Percentiles rank a stretch among this genome's conserved stretches.
These are phyloP conservation scores for Bacidia rubella DNA, from an alignment of 495 filamentous ascomycete species.

Conservation along the genomic window DNA sequence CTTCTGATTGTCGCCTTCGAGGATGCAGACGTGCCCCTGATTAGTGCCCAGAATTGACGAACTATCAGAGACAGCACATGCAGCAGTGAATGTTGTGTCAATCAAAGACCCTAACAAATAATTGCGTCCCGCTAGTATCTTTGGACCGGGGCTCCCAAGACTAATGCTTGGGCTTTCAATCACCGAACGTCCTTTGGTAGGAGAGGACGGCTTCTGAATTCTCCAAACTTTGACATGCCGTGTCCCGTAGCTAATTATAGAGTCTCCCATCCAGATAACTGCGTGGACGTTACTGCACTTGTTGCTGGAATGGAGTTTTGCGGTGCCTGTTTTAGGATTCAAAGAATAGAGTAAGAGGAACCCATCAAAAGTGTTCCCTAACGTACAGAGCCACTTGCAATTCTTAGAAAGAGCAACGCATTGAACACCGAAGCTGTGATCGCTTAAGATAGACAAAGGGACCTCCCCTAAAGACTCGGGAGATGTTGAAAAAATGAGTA, in stretches of 20 bases:
- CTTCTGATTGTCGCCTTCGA: constrained; percentile 65
- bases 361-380: constrained; percentile 81
- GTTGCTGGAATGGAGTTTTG: constrained; percentile 79
- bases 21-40: constrained; percentile 34
- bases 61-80: constrained; percentile 55
- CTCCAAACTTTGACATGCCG: constrained; percentile 92
- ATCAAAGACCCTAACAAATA: constrained; percentile 44
- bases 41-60: constrained; percentile 37
- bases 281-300: constrained; percentile 78
- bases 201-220: constrained; percentile 48
- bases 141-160: constrained; percentile 32
- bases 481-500: constrained; percentile 72
- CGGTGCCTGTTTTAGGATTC: constrained; percentile 68
- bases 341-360: constrained; percentile 88
- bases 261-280: constrained; percentile 74
- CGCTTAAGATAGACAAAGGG: constrained; percentile 72
- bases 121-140: constrained; percentile 47
- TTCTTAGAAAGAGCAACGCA: constrained; percentile 82
- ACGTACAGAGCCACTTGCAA: constrained; percentile 73
- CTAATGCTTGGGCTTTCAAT: constrained; percentile 27
- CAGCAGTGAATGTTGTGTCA: constrained; percentile 69
- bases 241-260: constrained; percentile 61
- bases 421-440: constrained; percentile 82
- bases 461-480: constrained; percentile 63
- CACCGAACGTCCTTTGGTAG: constrained; percentile 34